These are phyloP conservation scores for Xylaria sp. DNA, from an alignment of 2,329 filamentous ascomycete genomes.

Conservation along the genomic window DNA sequence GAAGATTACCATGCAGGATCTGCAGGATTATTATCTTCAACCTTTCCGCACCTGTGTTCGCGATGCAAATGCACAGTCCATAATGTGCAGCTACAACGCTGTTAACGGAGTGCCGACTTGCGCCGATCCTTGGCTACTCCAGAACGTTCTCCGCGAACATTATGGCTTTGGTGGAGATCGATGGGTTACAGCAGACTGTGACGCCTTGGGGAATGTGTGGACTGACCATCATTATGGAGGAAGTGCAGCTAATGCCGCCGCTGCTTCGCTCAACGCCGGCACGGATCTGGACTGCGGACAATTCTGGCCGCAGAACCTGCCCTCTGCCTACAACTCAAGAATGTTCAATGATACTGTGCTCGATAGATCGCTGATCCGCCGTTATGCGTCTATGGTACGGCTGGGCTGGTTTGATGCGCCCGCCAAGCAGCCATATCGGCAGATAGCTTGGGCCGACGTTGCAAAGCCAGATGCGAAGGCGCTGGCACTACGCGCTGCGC, in stretches of 20 bases:
- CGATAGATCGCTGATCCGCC: conserved; percentile 60
- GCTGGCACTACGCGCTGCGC: conserved; percentile 65
- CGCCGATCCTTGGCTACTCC: conserved; percentile 69
- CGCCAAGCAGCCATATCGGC: conserved; percentile 58
- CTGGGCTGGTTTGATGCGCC: conserved; percentile 67
- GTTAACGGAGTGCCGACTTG: conserved; percentile 74
- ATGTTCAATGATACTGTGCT: conserved; percentile 58
- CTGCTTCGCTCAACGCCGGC: conserved; percentile 51
- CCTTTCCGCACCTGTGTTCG: conserved; percentile 71
- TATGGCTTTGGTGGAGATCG: conserved; percentile 72
- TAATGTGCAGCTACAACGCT: conserved; percentile 72
- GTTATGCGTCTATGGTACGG: conserved; percentile 64
- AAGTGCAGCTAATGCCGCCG: conserved; percentile 49
- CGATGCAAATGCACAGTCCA: conserved; percentile 64
- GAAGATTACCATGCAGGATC: conserved; percentile 67
- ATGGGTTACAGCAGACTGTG: conserved; percentile 73
- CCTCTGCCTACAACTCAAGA: conserved; percentile 46
- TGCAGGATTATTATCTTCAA: conserved; percentile 74
- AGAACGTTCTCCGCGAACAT: conserved; percentile 67
- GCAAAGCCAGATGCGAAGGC: conserved; percentile 62
- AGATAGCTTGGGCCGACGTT: conserved; percentile 65
- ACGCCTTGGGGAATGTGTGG: conserved; percentile 68
- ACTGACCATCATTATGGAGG: conserved; percentile 53
- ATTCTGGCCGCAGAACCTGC: conserved; percentile 46
- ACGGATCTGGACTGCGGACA: conserved; percentile 51